Percentiles rank a stretch among this genome's conserved stretches.
Conservation (phyloP, 108 stramenopile genomes). For the Aurantiochytrium sp. region DNA sequence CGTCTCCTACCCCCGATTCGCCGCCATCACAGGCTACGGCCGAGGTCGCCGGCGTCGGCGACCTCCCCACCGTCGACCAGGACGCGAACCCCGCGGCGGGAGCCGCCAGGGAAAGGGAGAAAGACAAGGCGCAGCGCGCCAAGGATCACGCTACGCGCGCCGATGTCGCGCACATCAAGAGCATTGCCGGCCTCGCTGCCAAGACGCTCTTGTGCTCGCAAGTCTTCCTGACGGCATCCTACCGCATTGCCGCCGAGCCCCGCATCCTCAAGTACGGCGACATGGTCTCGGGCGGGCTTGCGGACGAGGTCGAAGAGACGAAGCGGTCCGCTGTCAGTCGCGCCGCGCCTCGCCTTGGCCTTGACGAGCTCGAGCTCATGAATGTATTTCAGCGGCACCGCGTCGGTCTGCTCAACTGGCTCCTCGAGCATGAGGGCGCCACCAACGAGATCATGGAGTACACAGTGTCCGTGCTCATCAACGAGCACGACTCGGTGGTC, state of each 20-base stretch:
- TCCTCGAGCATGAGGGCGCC: background rate
- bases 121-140: background rate
- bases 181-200: constrained; percentile 40
- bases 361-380: background rate
- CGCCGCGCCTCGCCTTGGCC: background rate
- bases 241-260: constrained; percentile 39
- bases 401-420: background rate
- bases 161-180: constrained; percentile 41
- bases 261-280: constrained; percentile 39
- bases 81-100: too few relatives aligned
- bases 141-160: constrained; percentile 41
- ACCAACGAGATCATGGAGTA: background rate
- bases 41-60: too few relatives aligned
- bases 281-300: constrained; percentile 31
- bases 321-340: background rate
- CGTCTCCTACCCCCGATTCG: background rate
- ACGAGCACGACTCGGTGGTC: background rate
- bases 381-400: constrained; percentile 25
- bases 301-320: constrained; percentile 31
- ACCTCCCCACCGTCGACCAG: too few relatives aligned
- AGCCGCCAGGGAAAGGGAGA: background rate
- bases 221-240: constrained; percentile 54
- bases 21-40: background rate
- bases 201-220: constrained; percentile 49
- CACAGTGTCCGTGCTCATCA: background rate